These are phyloP conservation scores for Pontederia paniculata DNA, from an alignment of 176 grass and related monocot genomes.

Conservation along the genomic window DNA sequence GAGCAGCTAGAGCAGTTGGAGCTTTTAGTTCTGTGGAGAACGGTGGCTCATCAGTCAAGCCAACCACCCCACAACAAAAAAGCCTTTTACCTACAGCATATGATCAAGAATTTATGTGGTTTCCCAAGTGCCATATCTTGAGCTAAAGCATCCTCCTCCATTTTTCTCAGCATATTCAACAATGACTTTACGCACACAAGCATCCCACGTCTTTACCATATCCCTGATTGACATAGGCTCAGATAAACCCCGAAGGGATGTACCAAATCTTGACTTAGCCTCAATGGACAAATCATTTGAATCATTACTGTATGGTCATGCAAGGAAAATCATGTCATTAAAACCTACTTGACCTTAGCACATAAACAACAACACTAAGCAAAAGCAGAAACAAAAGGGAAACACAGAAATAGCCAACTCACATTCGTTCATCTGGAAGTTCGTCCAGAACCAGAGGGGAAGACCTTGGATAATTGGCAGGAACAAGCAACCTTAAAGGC, in stretches of 20 bases:
- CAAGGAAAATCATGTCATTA: neutral
- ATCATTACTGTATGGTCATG: conserved; percentile 30
- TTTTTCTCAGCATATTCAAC: conserved; percentile 68
- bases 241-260: conserved; percentile 50
- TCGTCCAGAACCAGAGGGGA: conserved; percentile 86
- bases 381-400: neutral
- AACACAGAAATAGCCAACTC: neutral
- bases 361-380: neutral
- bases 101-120: conserved; percentile 42
- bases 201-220: conserved; percentile 85
- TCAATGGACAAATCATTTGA: conserved; percentile 66
- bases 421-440: conserved; percentile 79
- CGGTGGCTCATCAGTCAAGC: too few species aligned
- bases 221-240: conserved; percentile 76
- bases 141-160: conserved; percentile 91
- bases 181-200: conserved; percentile 58
- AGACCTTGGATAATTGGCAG: conserved; percentile 76
- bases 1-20: too few species aligned
- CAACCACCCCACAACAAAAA: too few species aligned
- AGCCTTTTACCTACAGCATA: too few species aligned
- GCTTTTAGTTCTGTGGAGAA: too few species aligned
- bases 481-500: conserved; percentile 86
- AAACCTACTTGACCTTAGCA: neutral
- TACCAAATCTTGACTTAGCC: conserved; percentile 56
- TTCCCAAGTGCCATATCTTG: conserved; percentile 68